phyloP scores from a whole-genome alignment of 108 stramenopile species.

The Fistulifera pelliculosa region DNA sequence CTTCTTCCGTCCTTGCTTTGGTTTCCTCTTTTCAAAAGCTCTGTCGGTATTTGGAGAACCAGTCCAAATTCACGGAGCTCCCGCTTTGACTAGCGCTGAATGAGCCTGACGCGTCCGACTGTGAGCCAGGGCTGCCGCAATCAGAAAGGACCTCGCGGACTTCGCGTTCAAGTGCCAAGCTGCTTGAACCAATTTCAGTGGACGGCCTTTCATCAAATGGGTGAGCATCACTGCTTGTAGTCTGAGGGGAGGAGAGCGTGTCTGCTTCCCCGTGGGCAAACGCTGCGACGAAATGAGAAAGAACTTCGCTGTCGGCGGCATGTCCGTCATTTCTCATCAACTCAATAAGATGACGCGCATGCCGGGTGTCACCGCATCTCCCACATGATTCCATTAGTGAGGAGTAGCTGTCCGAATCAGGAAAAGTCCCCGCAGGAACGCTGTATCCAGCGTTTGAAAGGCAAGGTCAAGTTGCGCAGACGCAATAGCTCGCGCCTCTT shows the following conservation, averaged over 20 bases:
- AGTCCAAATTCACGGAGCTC: constrained; percentile 10
- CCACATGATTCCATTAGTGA: constrained; percentile 81
- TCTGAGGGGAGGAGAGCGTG: too few species aligned
- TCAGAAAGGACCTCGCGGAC: too few species aligned
- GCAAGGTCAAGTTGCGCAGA: constrained; percentile 77
- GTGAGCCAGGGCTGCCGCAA: too few species aligned
- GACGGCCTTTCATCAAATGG: too few species aligned
- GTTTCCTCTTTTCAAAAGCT: constrained; percentile 15
- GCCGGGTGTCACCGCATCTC: constrained; percentile 63
- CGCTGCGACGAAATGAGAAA: constrained; percentile 58
- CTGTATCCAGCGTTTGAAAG: constrained; percentile 57
- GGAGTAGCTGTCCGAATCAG: constrained; percentile 65
- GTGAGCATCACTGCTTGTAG: constrained; percentile 7
- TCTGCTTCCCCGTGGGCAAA: too few species aligned
- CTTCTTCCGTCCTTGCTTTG: constrained; percentile 17
- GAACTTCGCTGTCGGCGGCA: constrained; percentile 51
- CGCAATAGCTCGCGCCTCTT: constrained; percentile 69
- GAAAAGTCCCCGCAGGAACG: constrained; percentile 46
- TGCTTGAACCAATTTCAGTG: not conserved
- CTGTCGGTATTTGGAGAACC: constrained; percentile 11
- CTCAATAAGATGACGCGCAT: constrained; percentile 64
- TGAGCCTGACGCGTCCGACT: too few species aligned
- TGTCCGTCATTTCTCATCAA: constrained; percentile 73
- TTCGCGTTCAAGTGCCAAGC: too few species aligned
- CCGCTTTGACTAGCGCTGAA: not conserved